phyloP scores from a whole-genome alignment of 495 filamentous ascomycete species.

The Bryoglossum gracile region DNA sequence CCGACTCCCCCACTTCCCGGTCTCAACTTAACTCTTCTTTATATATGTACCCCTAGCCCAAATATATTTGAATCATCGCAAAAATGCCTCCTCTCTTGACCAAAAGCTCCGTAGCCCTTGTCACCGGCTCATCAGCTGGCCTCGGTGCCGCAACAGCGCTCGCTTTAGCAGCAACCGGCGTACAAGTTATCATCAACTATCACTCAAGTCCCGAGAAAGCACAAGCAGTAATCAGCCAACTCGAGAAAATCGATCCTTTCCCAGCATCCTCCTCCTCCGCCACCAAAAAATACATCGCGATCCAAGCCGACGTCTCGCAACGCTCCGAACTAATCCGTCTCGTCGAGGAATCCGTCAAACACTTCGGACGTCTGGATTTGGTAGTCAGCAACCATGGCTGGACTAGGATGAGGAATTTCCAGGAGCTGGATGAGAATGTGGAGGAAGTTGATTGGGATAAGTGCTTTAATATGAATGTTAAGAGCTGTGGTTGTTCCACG shows the following conservation, averaged over 20 bases:
- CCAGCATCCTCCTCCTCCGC: not conserved
- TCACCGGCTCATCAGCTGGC: conserved; percentile 49
- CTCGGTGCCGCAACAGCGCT: conserved; percentile 48
- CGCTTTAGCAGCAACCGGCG: conserved; percentile 39
- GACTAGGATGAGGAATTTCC: conserved; percentile 44
- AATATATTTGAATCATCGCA: too few species aligned
- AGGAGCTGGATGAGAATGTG: conserved; percentile 46
- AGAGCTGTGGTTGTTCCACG: conserved; percentile 48
- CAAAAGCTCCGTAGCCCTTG: conserved; percentile 35
- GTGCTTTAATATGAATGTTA: conserved; percentile 52
- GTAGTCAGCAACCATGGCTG: conserved; percentile 52
- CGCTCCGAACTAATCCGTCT: conserved; percentile 36
- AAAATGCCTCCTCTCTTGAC: conserved; percentile 5
- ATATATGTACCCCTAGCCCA: too few species aligned
- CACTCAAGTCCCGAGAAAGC: conserved; percentile 38
- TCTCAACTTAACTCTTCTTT: too few species aligned
- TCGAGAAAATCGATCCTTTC: conserved; percentile 17
- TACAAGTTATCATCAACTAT: conserved; percentile 49
- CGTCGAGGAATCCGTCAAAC: conserved; percentile 33
- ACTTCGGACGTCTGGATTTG: conserved; percentile 45
- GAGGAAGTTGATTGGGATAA: conserved; percentile 50
- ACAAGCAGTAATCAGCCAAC: conserved; percentile 35
- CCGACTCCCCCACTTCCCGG: too few species aligned
- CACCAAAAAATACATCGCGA: conserved; percentile 28
- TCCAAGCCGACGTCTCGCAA: conserved; percentile 44